Evolutionary conservation across 2,329 filamentous ascomycete genomes (phyloP).

Genomic region (Domatiomyces catenatus): DNA sequence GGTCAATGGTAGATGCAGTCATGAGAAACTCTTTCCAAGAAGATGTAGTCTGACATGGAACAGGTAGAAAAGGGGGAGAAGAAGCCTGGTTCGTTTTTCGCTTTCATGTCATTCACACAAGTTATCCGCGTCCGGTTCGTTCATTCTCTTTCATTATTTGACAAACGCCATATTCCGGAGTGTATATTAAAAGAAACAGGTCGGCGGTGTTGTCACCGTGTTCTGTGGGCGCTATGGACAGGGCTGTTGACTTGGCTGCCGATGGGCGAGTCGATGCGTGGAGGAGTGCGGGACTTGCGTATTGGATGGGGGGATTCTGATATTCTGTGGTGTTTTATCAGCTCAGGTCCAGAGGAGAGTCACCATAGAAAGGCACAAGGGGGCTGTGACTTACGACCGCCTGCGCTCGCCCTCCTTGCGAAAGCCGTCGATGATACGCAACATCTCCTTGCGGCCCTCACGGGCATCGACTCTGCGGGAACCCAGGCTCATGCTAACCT

Average conservation of each 20-base stretch:
- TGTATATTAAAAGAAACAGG: neutral
- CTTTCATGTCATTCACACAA: too few species aligned
- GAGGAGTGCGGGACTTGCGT: slow-evolving; percentile 17
- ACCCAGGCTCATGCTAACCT: slow-evolving; percentile 86
- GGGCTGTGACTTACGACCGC: slow-evolving; percentile 62
- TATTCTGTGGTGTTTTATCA: slow-evolving; percentile 5
- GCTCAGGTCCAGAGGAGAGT: neutral
- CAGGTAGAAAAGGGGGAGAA: too few species aligned
- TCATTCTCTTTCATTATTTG: neutral
- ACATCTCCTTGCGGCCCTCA: slow-evolving; percentile 75
- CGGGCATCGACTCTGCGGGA: slow-evolving; percentile 69
- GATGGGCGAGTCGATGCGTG: slow-evolving; percentile 17
- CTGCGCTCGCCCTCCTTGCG: slow-evolving; percentile 76
- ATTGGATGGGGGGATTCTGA: slow-evolving; percentile 14
- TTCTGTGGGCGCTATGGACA: neutral
- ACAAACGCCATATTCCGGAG: neutral
- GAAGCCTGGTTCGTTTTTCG: too few species aligned
- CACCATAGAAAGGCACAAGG: slow-evolving; percentile 1
- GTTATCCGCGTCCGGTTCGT: too few species aligned
- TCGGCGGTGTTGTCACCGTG: neutral
- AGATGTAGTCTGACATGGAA: neutral
- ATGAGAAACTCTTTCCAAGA: neutral
- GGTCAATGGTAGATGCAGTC: neutral
- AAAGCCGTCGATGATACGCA: slow-evolving; percentile 72
- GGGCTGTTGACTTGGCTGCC: slow-evolving; percentile 4